Evolutionary conservation across 1,139 yeast species (phyloP), one percentile per base, ranked within the genome.

Genomic region (Zygoascus hellenicus): DNA sequence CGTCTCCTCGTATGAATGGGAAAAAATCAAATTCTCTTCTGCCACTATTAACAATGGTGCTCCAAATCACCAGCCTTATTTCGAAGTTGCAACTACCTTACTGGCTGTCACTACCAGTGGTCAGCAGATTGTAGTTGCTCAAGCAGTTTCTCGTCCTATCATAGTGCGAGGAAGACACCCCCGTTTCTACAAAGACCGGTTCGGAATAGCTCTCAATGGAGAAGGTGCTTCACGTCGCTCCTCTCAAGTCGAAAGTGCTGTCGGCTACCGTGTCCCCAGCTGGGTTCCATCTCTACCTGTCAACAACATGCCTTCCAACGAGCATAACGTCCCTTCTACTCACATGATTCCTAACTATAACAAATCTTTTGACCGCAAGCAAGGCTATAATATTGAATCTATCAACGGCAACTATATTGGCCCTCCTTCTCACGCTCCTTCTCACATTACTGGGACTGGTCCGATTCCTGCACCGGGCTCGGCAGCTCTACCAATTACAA

Each of bases 131-230:
- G 19, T 37, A 5, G 42, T 49, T 7, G 28, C 46, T 14, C 35
- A 30, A n/a, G 46, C 46, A 4, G n/a, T 36, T 13, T 49, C 51
- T 2, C 36, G 44, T 35, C 83, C 83, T 1, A 76, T 80, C 6
- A 77, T 79, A 33, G 86, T 80, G 3, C 64, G 87, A 51, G 87
- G 86, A 2, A 64, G 86, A 50, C 81, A 80, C 55, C 86, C 87
- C 2, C 71, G 79, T 26, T 81, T 81, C 55, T 80, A 80, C 58
- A 46, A 49, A 29, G 51, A 49, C 43, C 41, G 46, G 31, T 49
- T 46, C 38, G 51, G 45, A 9, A 33, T 46, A 9, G 26, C 43
- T 4, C 33, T 49, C 9, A 31, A 39, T 14, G 45, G 46, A 13
- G 51, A 41, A 41, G 43, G 43, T 10, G 36, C 43, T 15, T 31